Evolutionary conservation across 2,329 filamentous ascomycete species (phyloP), one percentile per base, ranked within the genome.

Genomic region (Magnaporthiopsis incrustans): DNA sequence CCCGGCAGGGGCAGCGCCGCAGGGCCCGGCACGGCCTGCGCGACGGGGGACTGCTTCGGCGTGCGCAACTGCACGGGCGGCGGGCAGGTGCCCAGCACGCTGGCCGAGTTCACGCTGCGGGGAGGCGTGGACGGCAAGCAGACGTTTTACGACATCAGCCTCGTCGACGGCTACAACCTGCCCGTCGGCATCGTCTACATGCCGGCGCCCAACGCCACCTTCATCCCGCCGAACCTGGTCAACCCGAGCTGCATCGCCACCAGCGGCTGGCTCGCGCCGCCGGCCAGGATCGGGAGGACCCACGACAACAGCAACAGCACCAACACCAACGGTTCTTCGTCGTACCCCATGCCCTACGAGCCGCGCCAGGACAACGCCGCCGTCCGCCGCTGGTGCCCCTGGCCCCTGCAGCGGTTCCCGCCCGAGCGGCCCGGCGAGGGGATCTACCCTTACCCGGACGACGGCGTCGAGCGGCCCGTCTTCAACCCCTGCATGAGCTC

Each of bases 151-250:
- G 91, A 95, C 74, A 90, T 95, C 67, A 92, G 89, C 57, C 81
- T 94, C 3, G 91, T 95, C 27, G 91, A 95, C 72, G 91, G 91
- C 61, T 94, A 94, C 81, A 94, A 94, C 72, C 76, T 94, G 1
- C 89, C 89, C 1, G 73, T 93, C 67, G 88, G 85, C 35, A 84
- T 86, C 71, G 79, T 81, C 64, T 84, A 86, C 68, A 79, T 85
- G 32, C 82, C 84, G 3, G 82, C 87, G 27, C 80, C 82, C 63
- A 87, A 90, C 69, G 81, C 83, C 10, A 81, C 79, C 1, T 82
- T 89, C 64, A 87, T 93, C 65, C 89, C 90, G 15, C 88, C 89
- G 11, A 92, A 92, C 70, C 80, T 91, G 27, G 90, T 88, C 62
- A 93, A 92, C 72, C 85, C 86, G 2, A 87, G 88, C 22, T 94